Conservation (phyloP, 768 basidiomycete species). For the Lactarius hatsudake region DNA sequence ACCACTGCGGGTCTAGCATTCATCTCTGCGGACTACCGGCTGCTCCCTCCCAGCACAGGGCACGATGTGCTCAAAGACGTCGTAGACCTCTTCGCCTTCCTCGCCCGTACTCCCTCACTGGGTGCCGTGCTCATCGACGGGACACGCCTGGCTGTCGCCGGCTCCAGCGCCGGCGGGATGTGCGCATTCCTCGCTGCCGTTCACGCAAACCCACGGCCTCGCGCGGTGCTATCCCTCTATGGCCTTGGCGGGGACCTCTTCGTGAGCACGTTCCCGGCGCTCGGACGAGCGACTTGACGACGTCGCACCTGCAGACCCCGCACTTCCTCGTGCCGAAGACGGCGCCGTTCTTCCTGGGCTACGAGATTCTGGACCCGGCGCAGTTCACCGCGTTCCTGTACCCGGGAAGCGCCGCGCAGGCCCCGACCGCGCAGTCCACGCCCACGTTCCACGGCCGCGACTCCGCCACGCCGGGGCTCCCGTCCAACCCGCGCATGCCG, state of each 20-base stretch:
- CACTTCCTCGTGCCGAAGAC: slow-evolving; percentile 51
- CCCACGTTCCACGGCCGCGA: slow-evolving; percentile 46
- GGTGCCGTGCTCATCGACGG: slow-evolving; percentile 38
- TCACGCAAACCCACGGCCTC: slow-evolving; percentile 52
- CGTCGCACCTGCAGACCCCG: slow-evolving; percentile 38
- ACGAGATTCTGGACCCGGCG: slow-evolving; percentile 51
- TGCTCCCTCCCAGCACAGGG: slow-evolving; percentile 51
- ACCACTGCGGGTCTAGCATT: slow-evolving; percentile 50
- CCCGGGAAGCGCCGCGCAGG: slow-evolving; percentile 36
- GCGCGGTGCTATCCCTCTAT: slow-evolving; percentile 55
- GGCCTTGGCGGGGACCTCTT: slow-evolving; percentile 63
- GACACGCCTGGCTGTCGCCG: slow-evolving; percentile 48
- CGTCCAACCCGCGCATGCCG: slow-evolving; percentile 61
- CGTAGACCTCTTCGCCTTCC: slow-evolving; percentile 51
- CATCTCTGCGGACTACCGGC: slow-evolving; percentile 61
- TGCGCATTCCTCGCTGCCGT: slow-evolving; percentile 61
- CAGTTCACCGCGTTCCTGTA: slow-evolving; percentile 48
- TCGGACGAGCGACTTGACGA: neutral
- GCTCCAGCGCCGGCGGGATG: slow-evolving; percentile 60
- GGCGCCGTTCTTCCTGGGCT: slow-evolving; percentile 50
- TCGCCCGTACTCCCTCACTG: slow-evolving; percentile 31
- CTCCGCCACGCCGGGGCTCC: slow-evolving; percentile 53
- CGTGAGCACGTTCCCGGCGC: slow-evolving; percentile 29
- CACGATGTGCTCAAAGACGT: slow-evolving; percentile 60
- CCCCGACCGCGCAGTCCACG: slow-evolving; percentile 41